Base-by-base conservation (phyloP, 352 stramenopile species). In the Pythium guiyangense region DNA sequence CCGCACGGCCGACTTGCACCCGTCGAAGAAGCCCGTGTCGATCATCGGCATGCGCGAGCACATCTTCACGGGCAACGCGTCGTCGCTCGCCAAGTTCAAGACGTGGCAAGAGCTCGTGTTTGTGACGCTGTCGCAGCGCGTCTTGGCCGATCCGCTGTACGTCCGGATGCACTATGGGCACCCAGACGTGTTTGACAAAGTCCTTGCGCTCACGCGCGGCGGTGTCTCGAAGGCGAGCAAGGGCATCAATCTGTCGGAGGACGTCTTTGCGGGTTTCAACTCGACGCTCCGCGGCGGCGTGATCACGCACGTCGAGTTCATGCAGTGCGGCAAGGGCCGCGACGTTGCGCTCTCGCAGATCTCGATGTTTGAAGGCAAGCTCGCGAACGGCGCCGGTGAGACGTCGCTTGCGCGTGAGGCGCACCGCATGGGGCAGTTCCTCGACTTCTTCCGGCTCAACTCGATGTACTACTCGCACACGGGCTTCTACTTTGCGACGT, bases 381-480 rank as follows among this genome's bases (percentile, higher is more conserved):
- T 94, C 37, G 84, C 81, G 0, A 94, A 94, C 64, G 84, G 84
- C 58, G 82, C 81, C 2, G 84, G 81, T 52, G 84, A 94, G 58
- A 91, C 84, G 20, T 90, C 75, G 42, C 57, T 94, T 5, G 68
- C 84, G 4, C 84, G 84, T 54, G 84, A 94, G 54, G 82, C 82
- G 18, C 83, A 94, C 50, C 84, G 84, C 44, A 91, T 94, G 84
- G 84, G 84, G 25, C 79, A 89, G 60, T 92, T 92, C 52, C 69
- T 94, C 63, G 84, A 94, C 52, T 94, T 94, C 52, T 94, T 90
- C 77, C 84, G 83, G 4, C 49, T 93, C 29, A 90, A 90, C 59
- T 91, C 81, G 54, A 91, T 93, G 81, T 93, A 89, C 63, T 93
- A 93, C 66, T 89, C 81, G 45, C 83, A 93, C 74, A 93, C 80